These are phyloP conservation scores for Colletotrichum tanaceti DNA, from an alignment of 2,329 filamentous ascomycete species.

Conservation along the genomic window DNA sequence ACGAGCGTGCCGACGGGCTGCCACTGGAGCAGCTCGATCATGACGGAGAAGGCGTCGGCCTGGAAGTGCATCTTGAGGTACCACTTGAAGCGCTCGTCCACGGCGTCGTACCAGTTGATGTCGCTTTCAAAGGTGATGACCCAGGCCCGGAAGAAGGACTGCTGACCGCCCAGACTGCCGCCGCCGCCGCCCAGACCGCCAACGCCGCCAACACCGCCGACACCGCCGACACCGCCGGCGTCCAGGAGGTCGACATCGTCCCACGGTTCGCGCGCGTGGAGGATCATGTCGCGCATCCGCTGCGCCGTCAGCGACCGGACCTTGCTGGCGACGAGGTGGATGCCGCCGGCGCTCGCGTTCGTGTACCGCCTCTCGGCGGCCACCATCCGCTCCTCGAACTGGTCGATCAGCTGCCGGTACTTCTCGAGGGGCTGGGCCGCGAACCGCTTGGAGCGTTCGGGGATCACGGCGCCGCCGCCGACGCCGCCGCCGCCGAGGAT, in stretches of 20 bases:
- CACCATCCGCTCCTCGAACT: slow-evolving; percentile 56
- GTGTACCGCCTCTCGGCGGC: slow-evolving; percentile 62
- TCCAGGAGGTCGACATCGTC: slow-evolving; percentile 55
- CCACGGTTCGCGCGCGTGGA: slow-evolving; percentile 58
- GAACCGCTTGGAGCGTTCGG: slow-evolving; percentile 61
- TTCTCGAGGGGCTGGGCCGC: slow-evolving; percentile 55
- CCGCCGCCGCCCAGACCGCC: too few species aligned
- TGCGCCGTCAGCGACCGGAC: slow-evolving; percentile 59
- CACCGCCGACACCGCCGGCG: too few species aligned
- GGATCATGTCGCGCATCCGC: slow-evolving; percentile 61
- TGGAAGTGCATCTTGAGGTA: slow-evolving; percentile 66
- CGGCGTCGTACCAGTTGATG: slow-evolving; percentile 55
- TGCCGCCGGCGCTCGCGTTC: slow-evolving; percentile 62
- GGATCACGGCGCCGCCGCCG: too few species aligned
- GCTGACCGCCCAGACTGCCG: slow-evolving; percentile 59
- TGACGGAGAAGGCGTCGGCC: slow-evolving; percentile 65
- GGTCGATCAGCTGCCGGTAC: slow-evolving; percentile 56
- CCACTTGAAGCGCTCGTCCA: slow-evolving; percentile 64
- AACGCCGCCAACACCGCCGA: too few species aligned
- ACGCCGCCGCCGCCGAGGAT: slow-evolving; percentile 51
- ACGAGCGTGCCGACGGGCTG: slow-evolving; percentile 60
- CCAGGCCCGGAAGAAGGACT: slow-evolving; percentile 67
- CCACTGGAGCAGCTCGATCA: slow-evolving; percentile 64
- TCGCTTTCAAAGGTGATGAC: slow-evolving; percentile 61
- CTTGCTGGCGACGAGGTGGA: slow-evolving; percentile 62